phyloP scores from a whole-genome alignment of 371 early-diverging fungal species.

The Mucor circinelloides region DNA sequence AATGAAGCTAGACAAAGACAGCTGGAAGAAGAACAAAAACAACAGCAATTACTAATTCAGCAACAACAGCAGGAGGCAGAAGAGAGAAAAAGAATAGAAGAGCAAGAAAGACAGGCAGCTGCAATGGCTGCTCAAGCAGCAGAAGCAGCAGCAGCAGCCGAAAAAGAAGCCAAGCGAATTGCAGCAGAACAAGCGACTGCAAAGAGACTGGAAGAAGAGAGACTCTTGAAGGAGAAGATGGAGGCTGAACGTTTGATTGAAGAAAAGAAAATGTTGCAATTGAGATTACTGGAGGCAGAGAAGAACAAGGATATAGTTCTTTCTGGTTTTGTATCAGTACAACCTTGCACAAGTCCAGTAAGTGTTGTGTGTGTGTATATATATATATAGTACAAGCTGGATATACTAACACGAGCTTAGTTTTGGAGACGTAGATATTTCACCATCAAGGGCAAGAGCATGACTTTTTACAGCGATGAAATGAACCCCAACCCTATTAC shows the following conservation, averaged over 20 bases:
- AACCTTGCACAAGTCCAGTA: conserved; percentile 35
- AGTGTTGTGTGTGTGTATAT: conserved; percentile 1
- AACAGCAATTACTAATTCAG: conserved; percentile 1
- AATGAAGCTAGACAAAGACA: conserved; percentile 6
- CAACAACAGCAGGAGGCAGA: conserved; percentile 14
- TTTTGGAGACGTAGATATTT: conserved; percentile 42
- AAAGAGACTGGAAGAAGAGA: conserved; percentile 21
- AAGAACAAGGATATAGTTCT: conserved; percentile 33
- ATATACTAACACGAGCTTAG: conserved; percentile 6
- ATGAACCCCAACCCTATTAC: conserved; percentile 34
- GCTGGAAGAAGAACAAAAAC: conserved; percentile 13
- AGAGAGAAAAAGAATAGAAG: conserved; percentile 5
- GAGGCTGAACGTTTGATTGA: conserved; percentile 22
- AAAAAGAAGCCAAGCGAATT: conserved; percentile 20
- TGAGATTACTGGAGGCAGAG: conserved; percentile 34
- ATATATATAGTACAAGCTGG: background rate
- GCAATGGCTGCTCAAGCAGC: conserved; percentile 16
- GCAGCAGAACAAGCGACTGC: conserved; percentile 21
- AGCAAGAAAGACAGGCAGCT: conserved; percentile 12
- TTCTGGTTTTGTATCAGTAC: conserved; percentile 32
- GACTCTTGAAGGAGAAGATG: conserved; percentile 7
- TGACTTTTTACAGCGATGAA: conserved; percentile 29
- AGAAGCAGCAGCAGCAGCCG: conserved; percentile 14
- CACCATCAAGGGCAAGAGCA: conserved; percentile 23
- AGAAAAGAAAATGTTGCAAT: conserved; percentile 25